Conservation (phyloP, 140 eudicot genomes). For the Anethum foeniculum region DNA sequence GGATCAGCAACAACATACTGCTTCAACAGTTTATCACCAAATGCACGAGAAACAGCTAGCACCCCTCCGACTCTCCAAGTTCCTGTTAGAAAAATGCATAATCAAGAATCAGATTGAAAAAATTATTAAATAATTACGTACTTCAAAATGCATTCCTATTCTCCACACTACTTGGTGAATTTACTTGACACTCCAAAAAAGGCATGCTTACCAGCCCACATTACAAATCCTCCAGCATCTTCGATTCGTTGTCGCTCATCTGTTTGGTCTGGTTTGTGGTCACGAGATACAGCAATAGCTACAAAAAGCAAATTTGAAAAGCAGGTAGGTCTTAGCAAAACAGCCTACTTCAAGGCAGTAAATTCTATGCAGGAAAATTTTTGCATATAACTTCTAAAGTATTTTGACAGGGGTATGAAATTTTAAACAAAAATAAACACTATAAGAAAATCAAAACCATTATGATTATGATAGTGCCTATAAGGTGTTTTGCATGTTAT, state of each 20-base stretch:
- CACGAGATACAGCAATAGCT: slow-evolving; percentile 90
- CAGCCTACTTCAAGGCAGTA: neutral
- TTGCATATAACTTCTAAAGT: neutral
- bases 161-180: neutral
- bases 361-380: neutral
- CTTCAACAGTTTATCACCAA: slow-evolving; percentile 89
- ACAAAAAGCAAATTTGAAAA: slow-evolving; percentile 2
- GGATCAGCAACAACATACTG: slow-evolving; percentile 95
- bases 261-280: slow-evolving; percentile 88
- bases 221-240: slow-evolving; percentile 96
- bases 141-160: neutral
- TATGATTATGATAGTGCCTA: neutral
- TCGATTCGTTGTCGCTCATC: slow-evolving; percentile 87
- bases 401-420: neutral
- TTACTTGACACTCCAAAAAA: neutral
- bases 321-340: neutral
- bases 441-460: neutral
- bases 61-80: slow-evolving; percentile 99
- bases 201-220: slow-evolving; percentile 72
- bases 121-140: neutral
- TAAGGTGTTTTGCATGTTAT: neutral
- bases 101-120: neutral
- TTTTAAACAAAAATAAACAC: neutral
- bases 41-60: slow-evolving; percentile 99
- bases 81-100: slow-evolving; percentile 25